These are phyloP conservation scores for Ustilago cynodontis DNA, from an alignment of 1,284 basidiomycete species.

Conservation along the genomic window DNA sequence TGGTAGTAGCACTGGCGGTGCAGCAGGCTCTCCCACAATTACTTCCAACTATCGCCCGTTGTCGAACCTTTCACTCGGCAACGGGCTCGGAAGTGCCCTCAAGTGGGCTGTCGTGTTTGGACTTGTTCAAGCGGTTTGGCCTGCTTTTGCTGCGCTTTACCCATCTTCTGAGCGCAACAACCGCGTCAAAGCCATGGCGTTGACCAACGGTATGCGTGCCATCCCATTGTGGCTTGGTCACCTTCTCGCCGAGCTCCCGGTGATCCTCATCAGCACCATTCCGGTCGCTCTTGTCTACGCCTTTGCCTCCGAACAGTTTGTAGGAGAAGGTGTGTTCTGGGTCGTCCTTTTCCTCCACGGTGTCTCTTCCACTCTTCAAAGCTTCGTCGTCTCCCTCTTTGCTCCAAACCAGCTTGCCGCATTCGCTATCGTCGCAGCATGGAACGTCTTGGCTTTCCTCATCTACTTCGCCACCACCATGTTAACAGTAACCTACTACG, in stretches of 20 bases:
- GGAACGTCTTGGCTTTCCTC: constrained; percentile 80
- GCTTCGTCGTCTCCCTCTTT: constrained; percentile 39
- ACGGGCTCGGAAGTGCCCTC: constrained; percentile 33
- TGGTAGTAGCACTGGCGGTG: constrained; percentile 3
- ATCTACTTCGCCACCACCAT: constrained; percentile 77
- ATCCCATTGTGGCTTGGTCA: constrained; percentile 83
- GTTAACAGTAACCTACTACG: constrained; percentile 79
- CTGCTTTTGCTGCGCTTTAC: constrained; percentile 83
- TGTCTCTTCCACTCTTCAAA: constrained; percentile 71
- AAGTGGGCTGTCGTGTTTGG: constrained; percentile 49
- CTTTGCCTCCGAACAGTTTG: constrained; percentile 76
- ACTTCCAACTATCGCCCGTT: constrained; percentile 26
- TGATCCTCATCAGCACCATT: constrained; percentile 75
- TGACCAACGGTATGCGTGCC: constrained; percentile 82
- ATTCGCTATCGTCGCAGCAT: constrained; percentile 80
- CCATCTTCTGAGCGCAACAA: constrained; percentile 78
- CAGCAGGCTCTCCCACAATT: constrained; percentile 30
- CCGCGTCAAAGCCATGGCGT: constrained; percentile 81
- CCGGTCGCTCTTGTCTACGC: constrained; percentile 78
- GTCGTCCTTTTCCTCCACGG: constrained; percentile 80
- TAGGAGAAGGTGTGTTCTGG: constrained; percentile 77
- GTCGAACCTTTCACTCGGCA: constrained; percentile 31
- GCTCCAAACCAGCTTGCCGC: constrained; percentile 78
- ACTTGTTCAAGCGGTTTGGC: constrained; percentile 76
- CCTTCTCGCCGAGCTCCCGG: constrained; percentile 78